phyloP scores from a whole-genome alignment of 805 yeast species.

The Candida nonsorbophila region DNA sequence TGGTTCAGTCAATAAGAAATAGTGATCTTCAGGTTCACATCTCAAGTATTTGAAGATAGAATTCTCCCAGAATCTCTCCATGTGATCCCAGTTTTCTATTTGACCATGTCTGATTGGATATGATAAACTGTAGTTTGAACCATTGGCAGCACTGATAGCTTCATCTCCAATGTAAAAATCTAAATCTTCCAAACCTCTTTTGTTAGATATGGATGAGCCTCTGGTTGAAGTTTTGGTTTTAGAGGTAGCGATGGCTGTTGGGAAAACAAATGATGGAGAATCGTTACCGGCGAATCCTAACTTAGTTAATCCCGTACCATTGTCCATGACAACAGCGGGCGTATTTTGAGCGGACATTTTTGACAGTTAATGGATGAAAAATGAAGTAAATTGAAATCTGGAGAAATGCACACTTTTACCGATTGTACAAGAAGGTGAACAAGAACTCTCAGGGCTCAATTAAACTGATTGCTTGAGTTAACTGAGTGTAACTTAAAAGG shows the following conservation, averaged over 20 bases:
- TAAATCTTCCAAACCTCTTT: conserved; percentile 88
- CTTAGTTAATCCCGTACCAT: conserved; percentile 97
- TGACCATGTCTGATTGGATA: conserved; percentile 98
- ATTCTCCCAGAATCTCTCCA: conserved; percentile 99
- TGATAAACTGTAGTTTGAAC: conserved; percentile 78
- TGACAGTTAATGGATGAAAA: too few relatives aligned
- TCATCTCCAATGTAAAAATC: conserved; percentile 96
- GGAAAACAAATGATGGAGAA: conserved; percentile 94
- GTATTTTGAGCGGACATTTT: conserved; percentile 62
- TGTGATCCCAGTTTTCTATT: conserved; percentile 98
- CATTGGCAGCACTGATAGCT: conserved; percentile 86
- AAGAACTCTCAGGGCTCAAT: too few relatives aligned
- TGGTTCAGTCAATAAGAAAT: conserved; percentile 92
- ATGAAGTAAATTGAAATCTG: too few relatives aligned
- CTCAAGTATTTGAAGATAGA: conserved; percentile 93
- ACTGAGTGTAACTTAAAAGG: too few relatives aligned
- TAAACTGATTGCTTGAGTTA: too few relatives aligned
- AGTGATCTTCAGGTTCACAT: conserved; percentile 98
- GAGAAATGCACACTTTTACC: too few relatives aligned
- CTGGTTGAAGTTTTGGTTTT: conserved; percentile 38
- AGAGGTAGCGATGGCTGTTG: conserved; percentile 88
- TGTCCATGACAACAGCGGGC: conserved; percentile 97
- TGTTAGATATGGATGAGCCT: conserved; percentile 47
- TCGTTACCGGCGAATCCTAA: conserved; percentile 98
- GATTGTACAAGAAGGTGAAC: too few relatives aligned